These are phyloP conservation scores for Aspergillus oerlinghausenensis DNA, from an alignment of 2,329 filamentous ascomycete species.

Conservation along the genomic window DNA sequence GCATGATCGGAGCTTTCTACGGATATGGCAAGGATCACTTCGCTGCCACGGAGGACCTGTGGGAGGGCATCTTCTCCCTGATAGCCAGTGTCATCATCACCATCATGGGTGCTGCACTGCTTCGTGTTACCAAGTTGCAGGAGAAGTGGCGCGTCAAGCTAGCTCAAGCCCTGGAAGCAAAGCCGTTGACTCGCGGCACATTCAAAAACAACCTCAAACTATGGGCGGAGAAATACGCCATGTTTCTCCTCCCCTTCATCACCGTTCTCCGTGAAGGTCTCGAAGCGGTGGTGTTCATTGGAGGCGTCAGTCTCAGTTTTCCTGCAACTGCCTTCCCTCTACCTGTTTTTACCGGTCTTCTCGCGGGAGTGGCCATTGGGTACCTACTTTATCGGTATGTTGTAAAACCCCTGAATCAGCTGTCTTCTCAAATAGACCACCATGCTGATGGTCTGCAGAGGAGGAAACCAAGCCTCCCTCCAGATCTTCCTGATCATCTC, in stretches of 20 bases:
- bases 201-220: conserved; percentile 50
- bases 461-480: conserved; percentile 57
- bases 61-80: conserved; percentile 74
- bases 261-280: conserved; percentile 43
- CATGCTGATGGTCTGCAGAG: conserved; percentile 29
- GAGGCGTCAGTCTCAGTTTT: conserved; percentile 50
- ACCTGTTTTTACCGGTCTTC: conserved; percentile 67
- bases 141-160: conserved; percentile 86
- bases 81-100: conserved; percentile 76
- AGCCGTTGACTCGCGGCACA: conserved; percentile 33
- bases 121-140: conserved; percentile 77
- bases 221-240: conserved; percentile 72
- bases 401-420: not conserved
- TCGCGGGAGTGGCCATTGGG: conserved; percentile 62
- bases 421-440: not conserved
- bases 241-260: conserved; percentile 81
- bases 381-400: conserved; percentile 72
- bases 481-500: conserved; percentile 74
- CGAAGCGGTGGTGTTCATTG: conserved; percentile 15
- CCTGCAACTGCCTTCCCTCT: conserved; percentile 44
- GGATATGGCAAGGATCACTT: conserved; percentile 64
- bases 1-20: conserved; percentile 71
- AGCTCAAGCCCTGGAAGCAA: conserved; percentile 60
- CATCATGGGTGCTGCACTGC: conserved; percentile 71
- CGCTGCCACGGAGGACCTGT: conserved; percentile 66